phyloP scores from a whole-genome alignment of 2,329 filamentous ascomycete genomes.

The Penicillium decumbens region DNA sequence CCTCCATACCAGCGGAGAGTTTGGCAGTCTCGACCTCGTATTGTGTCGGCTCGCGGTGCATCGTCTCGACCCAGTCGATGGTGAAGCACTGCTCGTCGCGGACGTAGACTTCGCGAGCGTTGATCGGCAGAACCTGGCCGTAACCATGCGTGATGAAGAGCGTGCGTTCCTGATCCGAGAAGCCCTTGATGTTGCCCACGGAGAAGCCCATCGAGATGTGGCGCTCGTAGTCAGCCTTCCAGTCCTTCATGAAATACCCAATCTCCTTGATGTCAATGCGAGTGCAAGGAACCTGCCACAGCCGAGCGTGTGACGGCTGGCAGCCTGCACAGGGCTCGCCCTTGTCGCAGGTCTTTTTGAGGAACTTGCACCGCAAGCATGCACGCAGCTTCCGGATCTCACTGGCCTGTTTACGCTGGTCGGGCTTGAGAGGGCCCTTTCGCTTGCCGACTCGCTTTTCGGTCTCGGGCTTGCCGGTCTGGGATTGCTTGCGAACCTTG shows the following conservation, averaged over 20 bases:
- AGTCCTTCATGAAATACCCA: constrained; percentile 98
- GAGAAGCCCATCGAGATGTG: constrained; percentile 83
- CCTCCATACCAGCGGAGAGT: constrained; percentile 82
- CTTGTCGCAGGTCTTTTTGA: constrained; percentile 99
- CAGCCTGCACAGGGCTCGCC: constrained; percentile 93
- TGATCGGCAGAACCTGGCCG: constrained; percentile 85
- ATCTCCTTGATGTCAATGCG: constrained; percentile 99
- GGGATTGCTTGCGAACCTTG: constrained; percentile 70
- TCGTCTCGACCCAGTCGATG: constrained; percentile 87
- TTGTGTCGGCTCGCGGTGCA: constrained; percentile 67
- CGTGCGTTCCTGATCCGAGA: constrained; percentile 57
- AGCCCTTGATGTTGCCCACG: constrained; percentile 90
- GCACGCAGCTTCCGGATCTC: constrained; percentile 94
- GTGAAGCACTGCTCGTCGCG: constrained; percentile 88
- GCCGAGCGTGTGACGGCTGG: constrained; percentile 86
- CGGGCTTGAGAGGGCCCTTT: constrained; percentile 82
- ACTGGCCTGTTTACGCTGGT: constrained; percentile 92
- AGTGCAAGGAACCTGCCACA: constrained; percentile 97
- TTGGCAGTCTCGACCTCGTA: constrained; percentile 85
- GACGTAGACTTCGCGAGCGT: constrained; percentile 89
- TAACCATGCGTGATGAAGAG: constrained; percentile 96
- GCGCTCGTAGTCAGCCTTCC: constrained; percentile 94
- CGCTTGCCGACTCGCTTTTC: constrained; percentile 93
- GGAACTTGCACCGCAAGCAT: constrained; percentile 92
- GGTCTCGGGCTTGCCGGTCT: constrained; percentile 71